These are phyloP conservation scores for Metschnikowia lunata DNA, from an alignment of 805 yeast genomes.

Conservation along the genomic window DNA sequence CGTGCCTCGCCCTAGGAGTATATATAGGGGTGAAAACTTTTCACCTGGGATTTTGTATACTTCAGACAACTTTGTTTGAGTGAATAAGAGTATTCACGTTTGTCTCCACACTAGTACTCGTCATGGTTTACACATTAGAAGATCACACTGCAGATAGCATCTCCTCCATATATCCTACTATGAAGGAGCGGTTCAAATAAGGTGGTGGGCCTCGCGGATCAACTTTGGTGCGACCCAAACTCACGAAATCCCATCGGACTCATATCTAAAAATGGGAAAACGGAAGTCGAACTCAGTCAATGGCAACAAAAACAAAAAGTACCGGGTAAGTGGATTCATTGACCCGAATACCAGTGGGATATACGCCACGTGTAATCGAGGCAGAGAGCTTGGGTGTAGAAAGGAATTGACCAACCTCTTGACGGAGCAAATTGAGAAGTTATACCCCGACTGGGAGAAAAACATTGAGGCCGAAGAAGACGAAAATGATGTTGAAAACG, in stretches of 20 bases:
- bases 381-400: constrained; percentile 73
- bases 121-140: no score
- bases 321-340: constrained; percentile 48
- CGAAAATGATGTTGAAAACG: constrained; percentile 25
- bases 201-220: no score
- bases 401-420: constrained; percentile 64
- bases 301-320: constrained; percentile 35
- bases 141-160: no score
- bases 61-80: no score
- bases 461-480: constrained; percentile 14
- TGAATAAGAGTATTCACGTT: no score
- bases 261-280: constrained; percentile 14
- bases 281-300: constrained; percentile 21
- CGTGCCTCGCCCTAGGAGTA: no score
- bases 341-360: constrained; percentile 88
- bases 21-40: no score
- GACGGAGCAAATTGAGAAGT: constrained; percentile 34
- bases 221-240: constrained; percentile 1
- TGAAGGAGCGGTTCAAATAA: no score
- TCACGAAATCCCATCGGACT: background rate
- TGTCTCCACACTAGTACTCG: no score
- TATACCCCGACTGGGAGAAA: constrained; percentile 23
- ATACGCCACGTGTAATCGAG: constrained; percentile 83
- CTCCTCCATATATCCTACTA: no score
- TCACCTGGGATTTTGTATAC: no score